Conservation (phyloP, 1,284 basidiomycete species). For the Ceratobasidium sp. region DNA sequence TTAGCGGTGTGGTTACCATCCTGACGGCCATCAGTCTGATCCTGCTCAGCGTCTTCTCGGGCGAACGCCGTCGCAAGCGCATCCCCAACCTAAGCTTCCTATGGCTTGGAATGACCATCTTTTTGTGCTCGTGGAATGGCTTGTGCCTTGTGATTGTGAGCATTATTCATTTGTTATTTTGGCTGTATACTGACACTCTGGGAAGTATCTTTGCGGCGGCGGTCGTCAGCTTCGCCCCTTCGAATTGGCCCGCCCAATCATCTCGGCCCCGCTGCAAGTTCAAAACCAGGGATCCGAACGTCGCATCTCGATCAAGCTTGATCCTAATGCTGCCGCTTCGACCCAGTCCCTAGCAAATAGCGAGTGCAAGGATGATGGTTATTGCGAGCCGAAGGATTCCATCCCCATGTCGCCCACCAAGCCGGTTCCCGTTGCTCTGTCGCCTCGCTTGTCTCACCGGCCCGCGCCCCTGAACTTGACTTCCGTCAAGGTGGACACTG, state of each 20-base stretch:
- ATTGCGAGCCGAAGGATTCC: slow-evolving; percentile 19
- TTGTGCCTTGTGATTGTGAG: slow-evolving; percentile 45
- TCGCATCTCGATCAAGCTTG: slow-evolving; percentile 39
- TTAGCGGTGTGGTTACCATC: slow-evolving; percentile 35
- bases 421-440: slow-evolving; percentile 12
- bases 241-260: slow-evolving; percentile 43
- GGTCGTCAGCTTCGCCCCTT: slow-evolving; percentile 46
- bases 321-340: slow-evolving; percentile 23
- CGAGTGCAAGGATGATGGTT: slow-evolving; percentile 29
- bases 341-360: slow-evolving; percentile 29
- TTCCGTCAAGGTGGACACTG: slow-evolving; percentile 4
- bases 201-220: slow-evolving; percentile 45
- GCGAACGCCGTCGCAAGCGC: slow-evolving; percentile 22
- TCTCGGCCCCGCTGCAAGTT: slow-evolving; percentile 42
- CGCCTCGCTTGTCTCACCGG: slow-evolving; percentile 28
- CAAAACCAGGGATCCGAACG: slow-evolving; percentile 11
- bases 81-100: slow-evolving; percentile 36
- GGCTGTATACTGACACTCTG: neutral
- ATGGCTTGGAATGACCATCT: slow-evolving; percentile 41
- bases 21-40: slow-evolving; percentile 26
- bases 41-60: slow-evolving; percentile 34
- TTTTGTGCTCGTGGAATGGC: slow-evolving; percentile 43
- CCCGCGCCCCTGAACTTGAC: slow-evolving; percentile 31
- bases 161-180: neutral
- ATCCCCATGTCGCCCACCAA: slow-evolving; percentile 41